Base-by-base conservation (phyloP, 192 early-diverging fungal species). In the Globomyces pollinis-pini region DNA sequence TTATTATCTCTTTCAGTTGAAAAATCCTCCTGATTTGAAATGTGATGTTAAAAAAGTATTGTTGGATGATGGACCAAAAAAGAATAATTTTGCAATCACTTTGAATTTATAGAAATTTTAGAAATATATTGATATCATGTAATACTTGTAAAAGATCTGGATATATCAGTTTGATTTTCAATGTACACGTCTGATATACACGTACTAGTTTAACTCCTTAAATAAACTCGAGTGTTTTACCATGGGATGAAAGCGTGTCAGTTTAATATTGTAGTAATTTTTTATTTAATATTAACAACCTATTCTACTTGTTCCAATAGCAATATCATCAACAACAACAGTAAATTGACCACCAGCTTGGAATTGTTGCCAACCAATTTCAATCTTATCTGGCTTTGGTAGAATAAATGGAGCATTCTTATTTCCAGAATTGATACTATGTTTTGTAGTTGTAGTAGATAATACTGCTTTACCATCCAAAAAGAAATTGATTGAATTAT, bases 81-180 rank as follows among this genome's bases (percentile, higher is more conserved):
- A 81, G 36, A 91, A 91, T 61, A 91, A 91, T 58, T 91, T 91
- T 78, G 72, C 76, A 5, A 80, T 91, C 18, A 51, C 28, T 6
- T 16, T 51, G 32, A 33, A n/a, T 33, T 51, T 26, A 47, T 15
- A 43, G n/a, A n/a, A n/a, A n/a, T n/a, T n/a, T n/a, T n/a, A n/a
- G n/a, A n/a, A n/a, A n/a, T n/a, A n/a, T n/a, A n/a, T n/a, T n/a
- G n/a, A n/a, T n/a, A n/a, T n/a, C n/a, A n/a, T n/a, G n/a, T n/a
- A n/a, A n/a, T n/a, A n/a, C n/a, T n/a, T n/a, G n/a, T n/a, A n/a
- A n/a, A n/a, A n/a, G n/a, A n/a, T n/a, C n/a, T n/a, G n/a, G n/a
- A n/a, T n/a, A n/a, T n/a, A n/a, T n/a, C n/a, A n/a, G n/a, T n/a
- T n/a, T n/a, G n/a, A n/a, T n/a, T n/a, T n/a, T n/a, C n/a, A n/a